phyloP scores from a whole-genome alignment of 345 rosid genomes.

The Acer saccharum region DNA sequence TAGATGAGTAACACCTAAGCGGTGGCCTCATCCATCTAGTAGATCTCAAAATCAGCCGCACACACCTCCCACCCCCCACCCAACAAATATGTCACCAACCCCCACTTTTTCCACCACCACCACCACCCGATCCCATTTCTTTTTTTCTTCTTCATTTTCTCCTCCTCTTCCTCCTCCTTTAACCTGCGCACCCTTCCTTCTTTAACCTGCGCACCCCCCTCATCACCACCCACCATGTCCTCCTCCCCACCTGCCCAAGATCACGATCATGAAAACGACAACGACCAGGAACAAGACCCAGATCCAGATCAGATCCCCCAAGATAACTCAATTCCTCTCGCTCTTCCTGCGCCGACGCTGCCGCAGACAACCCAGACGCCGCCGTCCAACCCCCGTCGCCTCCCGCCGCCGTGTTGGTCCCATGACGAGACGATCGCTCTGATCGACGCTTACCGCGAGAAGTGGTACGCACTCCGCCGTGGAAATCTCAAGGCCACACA shows the following conservation, averaged over 20 bases:
- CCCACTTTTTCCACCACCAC: conserved; percentile 36
- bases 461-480: conserved; percentile 88
- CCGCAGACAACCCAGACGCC: conserved; percentile 9
- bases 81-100: conserved; percentile 47
- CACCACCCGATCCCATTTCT: conserved; percentile 3
- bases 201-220: conserved; percentile 22
- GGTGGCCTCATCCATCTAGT: conserved; percentile 42
- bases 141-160: not conserved
- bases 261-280: not conserved
- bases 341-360: conserved; percentile 17
- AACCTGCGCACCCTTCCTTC: conserved; percentile 14
- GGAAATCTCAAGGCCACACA: conserved; percentile 90
- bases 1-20: conserved; percentile 37
- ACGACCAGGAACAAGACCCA: not conserved
- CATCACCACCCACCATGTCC: conserved; percentile 24
- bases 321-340: conserved; percentile 17
- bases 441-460: conserved; percentile 82
- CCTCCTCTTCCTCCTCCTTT: not conserved
- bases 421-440: conserved; percentile 81
- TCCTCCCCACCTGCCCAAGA: conserved; percentile 14
- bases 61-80: conserved; percentile 36
- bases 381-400: conserved; percentile 62
- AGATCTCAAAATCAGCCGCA: conserved; percentile 64
- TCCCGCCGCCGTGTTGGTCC: conserved; percentile 97
- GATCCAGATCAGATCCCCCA: conserved; percentile 12